A percentile compares a stretch with the other conserved stretches of the same genome.
These are phyloP conservation scores for Candida railenensis DNA, from an alignment of 805 yeast species.

Conservation along the genomic window DNA sequence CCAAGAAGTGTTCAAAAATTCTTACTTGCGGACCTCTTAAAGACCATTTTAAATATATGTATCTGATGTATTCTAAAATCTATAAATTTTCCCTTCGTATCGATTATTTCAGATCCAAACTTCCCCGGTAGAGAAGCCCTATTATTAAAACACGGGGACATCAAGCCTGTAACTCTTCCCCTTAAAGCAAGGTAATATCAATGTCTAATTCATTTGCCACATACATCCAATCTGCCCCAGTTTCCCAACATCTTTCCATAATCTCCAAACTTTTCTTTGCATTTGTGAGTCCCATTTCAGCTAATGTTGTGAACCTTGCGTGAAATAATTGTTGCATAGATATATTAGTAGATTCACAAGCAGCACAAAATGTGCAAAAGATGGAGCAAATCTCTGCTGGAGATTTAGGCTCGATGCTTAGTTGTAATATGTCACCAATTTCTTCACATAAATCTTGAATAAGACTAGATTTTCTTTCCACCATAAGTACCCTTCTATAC, in stretches of 20 bases:
- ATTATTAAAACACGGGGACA: too few species aligned
- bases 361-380: slow-evolving; percentile 57
- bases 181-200: slow-evolving; percentile 44
- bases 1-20: too few species aligned
- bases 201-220: slow-evolving; percentile 42
- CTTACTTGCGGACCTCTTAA: too few species aligned
- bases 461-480: slow-evolving; percentile 44
- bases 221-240: slow-evolving; percentile 52
- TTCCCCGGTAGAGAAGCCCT: too few species aligned
- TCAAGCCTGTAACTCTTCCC: too few species aligned
- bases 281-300: slow-evolving; percentile 41
- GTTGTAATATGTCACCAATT: slow-evolving; percentile 34
- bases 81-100: too few species aligned
- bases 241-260: slow-evolving; percentile 54
- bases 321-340: slow-evolving; percentile 33
- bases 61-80: background rate
- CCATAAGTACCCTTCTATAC: slow-evolving; percentile 51
- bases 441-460: slow-evolving; percentile 49
- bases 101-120: too few species aligned
- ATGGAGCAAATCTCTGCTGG: slow-evolving; percentile 57
- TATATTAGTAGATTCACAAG: slow-evolving; percentile 50
- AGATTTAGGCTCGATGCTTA: slow-evolving; percentile 42
- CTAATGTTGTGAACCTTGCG: slow-evolving; percentile 40
- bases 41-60: too few species aligned
- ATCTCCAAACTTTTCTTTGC: slow-evolving; percentile 46